Percentiles rank a stretch among this genome's conserved stretches.
These are phyloP conservation scores for Microcera coccophila DNA, from an alignment of 2,329 filamentous ascomycete genomes.

Conservation along the genomic window DNA sequence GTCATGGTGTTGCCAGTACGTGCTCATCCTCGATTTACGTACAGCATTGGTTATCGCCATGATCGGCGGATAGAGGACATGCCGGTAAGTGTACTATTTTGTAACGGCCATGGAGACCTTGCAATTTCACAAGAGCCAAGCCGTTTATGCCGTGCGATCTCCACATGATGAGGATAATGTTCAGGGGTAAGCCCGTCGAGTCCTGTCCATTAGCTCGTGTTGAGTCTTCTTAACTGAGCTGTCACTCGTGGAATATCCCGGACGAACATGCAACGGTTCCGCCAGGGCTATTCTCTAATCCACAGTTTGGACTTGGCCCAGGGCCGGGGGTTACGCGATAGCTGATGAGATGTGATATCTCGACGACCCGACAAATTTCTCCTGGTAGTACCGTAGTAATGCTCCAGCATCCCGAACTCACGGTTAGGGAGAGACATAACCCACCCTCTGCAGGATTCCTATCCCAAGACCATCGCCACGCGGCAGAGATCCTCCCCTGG, in stretches of 20 bases:
- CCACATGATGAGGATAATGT: too few relatives aligned
- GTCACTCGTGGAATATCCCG: not conserved
- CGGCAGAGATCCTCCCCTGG: not conserved
- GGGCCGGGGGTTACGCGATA: not conserved
- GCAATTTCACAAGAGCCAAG: not conserved
- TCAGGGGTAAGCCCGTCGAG: not conserved
- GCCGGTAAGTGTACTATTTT: not conserved
- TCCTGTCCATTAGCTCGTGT: not conserved
- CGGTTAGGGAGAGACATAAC: too few relatives aligned
- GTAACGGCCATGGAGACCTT: not conserved
- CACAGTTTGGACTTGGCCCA: not conserved
- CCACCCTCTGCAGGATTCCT: not conserved
- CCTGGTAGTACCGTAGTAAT: too few relatives aligned
- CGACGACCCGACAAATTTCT: not conserved
- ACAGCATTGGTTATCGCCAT: not conserved
- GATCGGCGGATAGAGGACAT: not conserved
- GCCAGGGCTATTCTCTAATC: not conserved
- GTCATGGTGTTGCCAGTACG: not conserved
- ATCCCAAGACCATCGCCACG: not conserved
- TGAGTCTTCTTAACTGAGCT: not conserved
- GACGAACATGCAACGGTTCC: not conserved
- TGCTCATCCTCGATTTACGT: too few relatives aligned
- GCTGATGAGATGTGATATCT: not conserved
- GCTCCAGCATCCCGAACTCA: too few relatives aligned
- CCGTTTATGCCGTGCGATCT: not conserved